Conservation (phyloP, 176 grass and related monocot species). For the Puccinellia tenuiflora region DNA sequence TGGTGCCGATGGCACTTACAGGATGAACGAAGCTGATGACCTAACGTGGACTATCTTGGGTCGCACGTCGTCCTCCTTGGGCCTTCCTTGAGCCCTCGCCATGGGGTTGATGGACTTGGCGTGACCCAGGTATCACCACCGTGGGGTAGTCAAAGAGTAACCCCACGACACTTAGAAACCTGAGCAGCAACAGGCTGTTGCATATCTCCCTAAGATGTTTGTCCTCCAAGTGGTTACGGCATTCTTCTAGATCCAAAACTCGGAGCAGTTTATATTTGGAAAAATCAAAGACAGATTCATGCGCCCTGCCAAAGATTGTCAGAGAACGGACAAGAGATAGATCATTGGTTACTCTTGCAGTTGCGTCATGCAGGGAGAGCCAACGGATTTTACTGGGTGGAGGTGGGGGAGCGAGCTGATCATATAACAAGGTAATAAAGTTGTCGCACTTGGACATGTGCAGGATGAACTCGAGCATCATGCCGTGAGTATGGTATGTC, state of each 20-base stretch:
- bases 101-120: too few relatives aligned
- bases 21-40: too few relatives aligned
- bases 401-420: neutral
- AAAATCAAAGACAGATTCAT: neutral
- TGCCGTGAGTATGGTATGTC: neutral
- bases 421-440: neutral
- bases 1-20: too few relatives aligned
- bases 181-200: neutral
- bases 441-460: neutral
- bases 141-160: too few relatives aligned
- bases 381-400: neutral
- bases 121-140: too few relatives aligned
- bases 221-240: neutral
- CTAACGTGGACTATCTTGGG: too few relatives aligned
- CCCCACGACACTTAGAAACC: constrained; percentile 3
- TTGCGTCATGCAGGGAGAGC: neutral
- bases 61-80: too few relatives aligned
- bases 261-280: neutral
- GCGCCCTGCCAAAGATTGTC: neutral
- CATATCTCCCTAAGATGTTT: neutral
- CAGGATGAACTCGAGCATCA: neutral
- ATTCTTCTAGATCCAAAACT: neutral
- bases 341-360: neutral
- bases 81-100: too few relatives aligned
- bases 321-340: neutral